Conservation (phyloP, 805 yeast genomes). For the Wickerhamiella siamensis region DNA sequence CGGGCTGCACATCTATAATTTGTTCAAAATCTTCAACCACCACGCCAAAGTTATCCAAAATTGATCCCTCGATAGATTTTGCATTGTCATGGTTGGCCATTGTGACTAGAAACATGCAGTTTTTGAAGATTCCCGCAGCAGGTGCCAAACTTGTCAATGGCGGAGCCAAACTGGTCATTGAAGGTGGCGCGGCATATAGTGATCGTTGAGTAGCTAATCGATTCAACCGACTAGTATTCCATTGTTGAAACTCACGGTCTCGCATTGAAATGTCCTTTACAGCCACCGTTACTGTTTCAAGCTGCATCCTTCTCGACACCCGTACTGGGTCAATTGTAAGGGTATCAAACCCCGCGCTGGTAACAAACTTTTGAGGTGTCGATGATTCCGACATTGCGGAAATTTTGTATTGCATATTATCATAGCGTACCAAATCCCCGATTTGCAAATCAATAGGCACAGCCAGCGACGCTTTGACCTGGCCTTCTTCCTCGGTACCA, state of each 20-base stretch:
- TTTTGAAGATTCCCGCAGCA: neutral
- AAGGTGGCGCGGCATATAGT: neutral
- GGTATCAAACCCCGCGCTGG: neutral
- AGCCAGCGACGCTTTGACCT: neutral
- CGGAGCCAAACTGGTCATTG: neutral
- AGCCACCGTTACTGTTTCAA: neutral
- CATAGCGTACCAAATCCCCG: conserved; percentile 2
- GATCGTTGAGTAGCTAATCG: neutral
- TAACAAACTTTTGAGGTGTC: neutral
- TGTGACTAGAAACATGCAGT: conserved; percentile 3
- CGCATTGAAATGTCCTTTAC: neutral
- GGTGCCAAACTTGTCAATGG: neutral
- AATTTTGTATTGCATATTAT: neutral
- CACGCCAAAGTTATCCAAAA: neutral
- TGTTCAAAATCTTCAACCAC: neutral
- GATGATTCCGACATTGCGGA: neutral
- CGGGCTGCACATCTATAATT: neutral
- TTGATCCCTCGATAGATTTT: neutral
- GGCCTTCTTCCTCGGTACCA: conserved; percentile 1
- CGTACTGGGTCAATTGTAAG: neutral
- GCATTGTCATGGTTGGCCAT: neutral
- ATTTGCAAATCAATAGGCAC: neutral
- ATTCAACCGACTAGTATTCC: neutral
- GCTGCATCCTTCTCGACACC: neutral
- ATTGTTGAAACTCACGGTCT: neutral